Evolutionary conservation across 805 yeast species (phyloP), one percentile per base, ranked within the genome.

Genomic region (Nakazawaea anatomiae): DNA sequence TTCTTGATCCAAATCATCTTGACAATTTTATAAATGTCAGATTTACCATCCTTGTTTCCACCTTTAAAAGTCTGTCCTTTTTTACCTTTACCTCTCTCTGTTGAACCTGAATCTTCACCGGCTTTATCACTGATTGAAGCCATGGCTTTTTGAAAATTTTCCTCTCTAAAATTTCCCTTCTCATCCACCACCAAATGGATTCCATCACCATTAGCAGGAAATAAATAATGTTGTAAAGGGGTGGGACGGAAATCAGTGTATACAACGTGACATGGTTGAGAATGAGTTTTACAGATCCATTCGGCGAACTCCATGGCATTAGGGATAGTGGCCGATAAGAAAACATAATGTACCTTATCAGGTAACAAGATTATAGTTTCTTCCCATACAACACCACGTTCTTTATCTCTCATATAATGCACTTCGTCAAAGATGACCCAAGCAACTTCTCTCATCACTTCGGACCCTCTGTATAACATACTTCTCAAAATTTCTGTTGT

Each of bases 371-470:
- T 94, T 57, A 94, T 92, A 12, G 98, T 92, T 69, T 94, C 99
- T 71, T 94, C 99, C 99, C 99, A 94, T 36, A 94, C 99, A 48
- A 94, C 99, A 67, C 99, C 99, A 71, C 99, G 83, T 58, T 90
- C 94, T 60, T 89, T 86, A 67, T 94, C 99, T 71, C 97, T 84
- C 95, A 94, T 94, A 69, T 94, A 94, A 71, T 94, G 99, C 44
- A 94, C 97, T 67, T 94, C 99, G 69, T 94, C 99, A 58, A 94
- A 94, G 39, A 94, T 83, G 47, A 94, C 99, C 96, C 97, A 94
- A 0, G 97, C 97, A 41, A 94, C 98, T 74, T 94, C 99, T 68
- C 99, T 80, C 92, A 94, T 91, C 44, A 95, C 85, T 66, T 94
- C 99, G 11, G 97, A 89, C 55, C 99, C 99, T 66, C 98, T 78